Evolutionary conservation across 2,329 filamentous ascomycete species (phyloP).

Genomic region (Teratosphaeria zuluensis): DNA sequence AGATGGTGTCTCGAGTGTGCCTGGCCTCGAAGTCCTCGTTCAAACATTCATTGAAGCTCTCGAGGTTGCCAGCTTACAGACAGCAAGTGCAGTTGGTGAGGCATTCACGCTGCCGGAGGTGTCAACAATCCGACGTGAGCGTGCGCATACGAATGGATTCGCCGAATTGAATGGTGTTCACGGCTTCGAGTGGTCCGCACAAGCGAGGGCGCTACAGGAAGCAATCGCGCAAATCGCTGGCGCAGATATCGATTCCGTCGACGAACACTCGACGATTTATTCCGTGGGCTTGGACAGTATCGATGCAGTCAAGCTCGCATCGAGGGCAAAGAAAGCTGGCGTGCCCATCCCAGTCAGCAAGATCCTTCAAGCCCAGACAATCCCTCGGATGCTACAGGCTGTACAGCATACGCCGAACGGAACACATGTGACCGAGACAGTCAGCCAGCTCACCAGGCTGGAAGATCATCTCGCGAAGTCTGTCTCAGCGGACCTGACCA

Average conservation of each 20-base stretch:
- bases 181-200: slow-evolving; percentile 49
- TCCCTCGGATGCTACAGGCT: slow-evolving; percentile 48
- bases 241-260: slow-evolving; percentile 42
- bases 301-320: slow-evolving; percentile 75
- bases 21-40: slow-evolving; percentile 32
- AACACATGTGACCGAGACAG: neutral
- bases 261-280: slow-evolving; percentile 56
- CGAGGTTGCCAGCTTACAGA: slow-evolving; percentile 25
- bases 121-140: neutral
- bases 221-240: slow-evolving; percentile 57
- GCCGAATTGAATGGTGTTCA: slow-evolving; percentile 1
- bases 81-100: slow-evolving; percentile 15
- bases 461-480: slow-evolving; percentile 4
- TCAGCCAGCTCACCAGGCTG: neutral
- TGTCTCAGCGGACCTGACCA: neutral
- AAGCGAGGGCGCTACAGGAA: slow-evolving; percentile 45
- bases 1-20: slow-evolving; percentile 29
- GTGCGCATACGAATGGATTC: neutral
- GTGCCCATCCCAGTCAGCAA: slow-evolving; percentile 59
- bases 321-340: slow-evolving; percentile 53
- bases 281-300: slow-evolving; percentile 87
- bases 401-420: neutral
- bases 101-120: slow-evolving; percentile 7
- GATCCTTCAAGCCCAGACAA: slow-evolving; percentile 65
- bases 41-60: slow-evolving; percentile 34